phyloP scores from a whole-genome alignment of 805 yeast species.

The Wickerhamiella vanderwaltii region DNA sequence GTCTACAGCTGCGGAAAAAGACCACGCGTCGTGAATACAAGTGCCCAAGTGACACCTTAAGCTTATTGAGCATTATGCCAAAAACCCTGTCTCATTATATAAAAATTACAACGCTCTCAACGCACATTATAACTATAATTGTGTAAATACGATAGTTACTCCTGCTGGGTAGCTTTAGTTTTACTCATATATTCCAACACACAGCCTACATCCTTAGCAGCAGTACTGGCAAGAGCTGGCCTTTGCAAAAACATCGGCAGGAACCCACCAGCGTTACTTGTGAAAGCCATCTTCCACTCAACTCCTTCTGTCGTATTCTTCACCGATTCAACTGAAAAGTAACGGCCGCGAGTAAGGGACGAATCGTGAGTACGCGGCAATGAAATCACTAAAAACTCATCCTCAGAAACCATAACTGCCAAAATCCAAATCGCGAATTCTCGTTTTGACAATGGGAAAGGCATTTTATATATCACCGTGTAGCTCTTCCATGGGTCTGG shows the following conservation, averaged over 20 bases:
- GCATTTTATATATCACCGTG: slow-evolving; percentile 26
- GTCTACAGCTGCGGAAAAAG: slow-evolving; percentile 1
- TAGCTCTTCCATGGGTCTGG: slow-evolving; percentile 21
- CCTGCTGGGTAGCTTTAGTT: slow-evolving; percentile 10
- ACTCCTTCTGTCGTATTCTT: slow-evolving; percentile 19
- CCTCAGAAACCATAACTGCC: slow-evolving; percentile 23
- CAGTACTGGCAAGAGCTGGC: slow-evolving; percentile 22
- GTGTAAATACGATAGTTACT: too few relatives aligned
- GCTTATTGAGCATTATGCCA: too few relatives aligned
- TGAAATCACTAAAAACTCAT: slow-evolving; percentile 28
- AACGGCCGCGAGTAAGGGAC: slow-evolving; percentile 23
- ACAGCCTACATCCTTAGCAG: slow-evolving; percentile 30
- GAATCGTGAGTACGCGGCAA: slow-evolving; percentile 24
- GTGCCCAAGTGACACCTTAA: too few relatives aligned
- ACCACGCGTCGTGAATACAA: too few relatives aligned
- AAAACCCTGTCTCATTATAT: too few relatives aligned
- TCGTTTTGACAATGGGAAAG: slow-evolving; percentile 26
- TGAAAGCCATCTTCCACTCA: slow-evolving; percentile 31
- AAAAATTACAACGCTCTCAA: too few relatives aligned
- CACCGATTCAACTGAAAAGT: slow-evolving; percentile 30
- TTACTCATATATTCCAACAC: slow-evolving; percentile 24
- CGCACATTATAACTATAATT: too few relatives aligned
- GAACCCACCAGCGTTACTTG: slow-evolving; percentile 31
- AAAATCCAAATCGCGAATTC: slow-evolving; percentile 30
- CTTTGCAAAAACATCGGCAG: slow-evolving; percentile 31